Evolutionary conservation across 768 basidiomycete genomes (phyloP).

Genomic region (Holtermannia corniformis): DNA sequence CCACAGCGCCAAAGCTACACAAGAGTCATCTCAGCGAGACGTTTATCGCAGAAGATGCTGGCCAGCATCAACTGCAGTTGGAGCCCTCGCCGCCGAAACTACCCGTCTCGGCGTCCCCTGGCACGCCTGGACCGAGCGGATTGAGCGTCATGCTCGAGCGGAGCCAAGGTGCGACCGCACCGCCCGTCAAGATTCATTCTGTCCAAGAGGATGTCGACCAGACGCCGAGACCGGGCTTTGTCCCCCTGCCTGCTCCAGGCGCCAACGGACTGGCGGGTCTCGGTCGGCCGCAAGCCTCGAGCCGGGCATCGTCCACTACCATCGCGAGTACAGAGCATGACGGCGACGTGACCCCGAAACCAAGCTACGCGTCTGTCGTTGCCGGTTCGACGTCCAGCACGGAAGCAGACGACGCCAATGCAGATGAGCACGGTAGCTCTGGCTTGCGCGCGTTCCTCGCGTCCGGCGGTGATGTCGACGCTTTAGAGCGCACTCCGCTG

Average conservation of each 20-base stretch:
- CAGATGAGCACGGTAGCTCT: slow-evolving; percentile 10
- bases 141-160: slow-evolving; percentile 35
- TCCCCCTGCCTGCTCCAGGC: slow-evolving; percentile 4
- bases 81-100: slow-evolving; percentile 9
- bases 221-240: slow-evolving; percentile 12
- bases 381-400: background rate
- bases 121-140: slow-evolving; percentile 17
- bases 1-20: slow-evolving; percentile 6
- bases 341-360: background rate
- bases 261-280: background rate
- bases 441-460: slow-evolving; percentile 23
- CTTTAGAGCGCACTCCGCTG: slow-evolving; percentile 19
- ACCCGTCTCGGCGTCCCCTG: slow-evolving; percentile 8
- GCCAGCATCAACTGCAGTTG: background rate
- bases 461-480: slow-evolving; percentile 12
- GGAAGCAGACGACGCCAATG: background rate
- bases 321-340: no score
- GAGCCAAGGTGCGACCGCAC: no score
- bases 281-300: background rate
- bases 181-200: no score
- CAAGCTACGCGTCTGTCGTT: no score
- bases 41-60: background rate
- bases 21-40: slow-evolving; percentile 19
- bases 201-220: slow-evolving; percentile 7
- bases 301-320: background rate